These are phyloP conservation scores for Sporisorium iseilematis-ciliati DNA, from an alignment of 1,284 basidiomycete genomes.

Conservation along the genomic window DNA sequence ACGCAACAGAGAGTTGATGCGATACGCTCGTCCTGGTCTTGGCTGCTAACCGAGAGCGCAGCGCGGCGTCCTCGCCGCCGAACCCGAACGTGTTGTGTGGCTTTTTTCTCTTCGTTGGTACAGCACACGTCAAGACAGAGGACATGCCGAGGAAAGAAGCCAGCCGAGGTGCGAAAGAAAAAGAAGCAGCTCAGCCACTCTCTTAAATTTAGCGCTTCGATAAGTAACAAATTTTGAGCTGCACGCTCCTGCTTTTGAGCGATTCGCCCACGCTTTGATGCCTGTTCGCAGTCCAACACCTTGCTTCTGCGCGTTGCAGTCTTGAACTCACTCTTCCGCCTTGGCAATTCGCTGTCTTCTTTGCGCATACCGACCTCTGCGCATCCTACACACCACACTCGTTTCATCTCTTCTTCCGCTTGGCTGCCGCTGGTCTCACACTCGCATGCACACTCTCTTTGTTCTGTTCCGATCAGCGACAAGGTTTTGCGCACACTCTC, in stretches of 20 bases:
- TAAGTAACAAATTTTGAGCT: not conserved
- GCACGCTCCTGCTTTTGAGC: conserved; percentile 1
- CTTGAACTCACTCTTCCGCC: not conserved
- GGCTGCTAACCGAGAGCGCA: too few relatives aligned
- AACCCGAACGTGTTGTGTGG: not conserved
- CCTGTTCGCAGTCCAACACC: not conserved
- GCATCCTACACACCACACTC: too few relatives aligned
- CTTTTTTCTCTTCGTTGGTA: conserved; percentile 4
- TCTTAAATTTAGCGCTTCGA: not conserved
- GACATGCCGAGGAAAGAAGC: not conserved
- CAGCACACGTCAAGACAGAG: not conserved
- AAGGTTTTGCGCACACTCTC: too few relatives aligned
- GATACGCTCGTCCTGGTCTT: too few relatives aligned
- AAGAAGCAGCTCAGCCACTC: not conserved
- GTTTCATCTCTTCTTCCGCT: too few relatives aligned
- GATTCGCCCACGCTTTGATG: not conserved
- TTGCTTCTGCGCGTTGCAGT: not conserved
- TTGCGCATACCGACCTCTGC: too few relatives aligned
- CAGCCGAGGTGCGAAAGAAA: not conserved
- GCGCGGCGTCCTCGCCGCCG: not conserved
- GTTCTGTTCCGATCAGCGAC: too few relatives aligned
- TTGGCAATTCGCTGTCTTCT: not conserved
- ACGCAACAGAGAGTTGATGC: too few relatives aligned
- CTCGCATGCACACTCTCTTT: too few relatives aligned
- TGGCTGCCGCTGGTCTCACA: too few relatives aligned